Conservation (phyloP, 2,329 filamentous ascomycete species). For the Aspergillus costaricaensis region DNA sequence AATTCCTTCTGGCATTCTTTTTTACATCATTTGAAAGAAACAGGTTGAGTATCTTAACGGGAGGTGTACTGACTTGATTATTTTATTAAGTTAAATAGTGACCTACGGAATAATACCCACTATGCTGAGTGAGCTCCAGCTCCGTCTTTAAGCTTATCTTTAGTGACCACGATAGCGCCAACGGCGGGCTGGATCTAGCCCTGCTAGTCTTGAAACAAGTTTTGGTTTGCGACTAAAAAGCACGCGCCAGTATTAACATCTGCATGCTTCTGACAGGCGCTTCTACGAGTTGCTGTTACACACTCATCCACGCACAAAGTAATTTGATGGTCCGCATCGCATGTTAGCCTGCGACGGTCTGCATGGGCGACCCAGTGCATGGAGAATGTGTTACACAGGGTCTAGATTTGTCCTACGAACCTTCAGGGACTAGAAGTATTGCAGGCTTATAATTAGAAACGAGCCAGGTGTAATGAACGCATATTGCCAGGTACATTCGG, state of each 20-base stretch:
- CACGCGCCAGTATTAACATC: background rate
- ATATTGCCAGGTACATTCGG: background rate
- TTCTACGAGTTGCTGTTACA: background rate
- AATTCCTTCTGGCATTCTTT: background rate
- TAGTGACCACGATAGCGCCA: slow-evolving; percentile 3
- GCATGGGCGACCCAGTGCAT: background rate
- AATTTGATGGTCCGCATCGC: background rate
- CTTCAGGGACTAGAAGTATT: background rate
- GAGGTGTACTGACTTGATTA: background rate
- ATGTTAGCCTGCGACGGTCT: background rate
- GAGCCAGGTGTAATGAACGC: background rate
- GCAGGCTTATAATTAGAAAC: background rate
- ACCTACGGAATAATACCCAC: background rate
- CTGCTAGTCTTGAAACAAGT: slow-evolving; percentile 1
- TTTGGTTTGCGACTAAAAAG: background rate
- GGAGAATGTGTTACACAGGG: background rate
- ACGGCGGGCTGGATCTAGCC: background rate
- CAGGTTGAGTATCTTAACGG: background rate
- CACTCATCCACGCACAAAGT: background rate
- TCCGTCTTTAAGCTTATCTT: slow-evolving; percentile 7
- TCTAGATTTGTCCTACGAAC: background rate
- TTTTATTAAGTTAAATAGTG: no score
- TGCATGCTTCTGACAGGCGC: background rate
- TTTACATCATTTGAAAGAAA: background rate
- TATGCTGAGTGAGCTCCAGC: background rate